A percentile compares a stretch with the other conserved stretches of the same genome.
Evolutionary conservation across 1,284 basidiomycete genomes (phyloP).

Genomic region (Puccinia horiana): DNA sequence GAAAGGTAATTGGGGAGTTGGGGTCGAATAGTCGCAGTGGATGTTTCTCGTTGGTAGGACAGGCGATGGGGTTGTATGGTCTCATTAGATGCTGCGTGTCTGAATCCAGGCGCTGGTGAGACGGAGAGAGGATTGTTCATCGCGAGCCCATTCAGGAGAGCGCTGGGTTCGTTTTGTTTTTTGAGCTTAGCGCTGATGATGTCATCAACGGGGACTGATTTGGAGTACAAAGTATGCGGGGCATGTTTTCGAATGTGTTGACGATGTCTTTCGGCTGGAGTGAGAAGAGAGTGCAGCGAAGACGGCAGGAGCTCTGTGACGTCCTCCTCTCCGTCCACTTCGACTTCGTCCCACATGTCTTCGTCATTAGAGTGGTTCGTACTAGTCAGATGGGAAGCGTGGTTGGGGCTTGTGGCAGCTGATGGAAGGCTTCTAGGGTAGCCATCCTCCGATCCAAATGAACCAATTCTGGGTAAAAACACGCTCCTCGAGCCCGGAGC

Average conservation of each 20-base stretch:
- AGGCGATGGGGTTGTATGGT: constrained; percentile 7
- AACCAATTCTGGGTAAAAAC: constrained; percentile 63
- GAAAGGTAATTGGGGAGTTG: constrained; percentile 17
- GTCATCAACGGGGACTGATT: constrained; percentile 41
- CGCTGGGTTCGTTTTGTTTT: constrained; percentile 25
- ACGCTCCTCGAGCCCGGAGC: constrained; percentile 68
- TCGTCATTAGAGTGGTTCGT: neutral
- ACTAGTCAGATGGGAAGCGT: neutral
- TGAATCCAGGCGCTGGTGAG: constrained; percentile 35
- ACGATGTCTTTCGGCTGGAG: constrained; percentile 75
- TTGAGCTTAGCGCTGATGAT: constrained; percentile 20
- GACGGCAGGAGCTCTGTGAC: constrained; percentile 77
- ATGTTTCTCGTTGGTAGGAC: constrained; percentile 20
- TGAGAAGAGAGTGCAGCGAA: constrained; percentile 80
- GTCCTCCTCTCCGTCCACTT: constrained; percentile 61
- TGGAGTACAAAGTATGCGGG: constrained; percentile 33
- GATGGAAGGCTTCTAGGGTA: constrained; percentile 51
- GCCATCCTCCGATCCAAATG: constrained; percentile 53
- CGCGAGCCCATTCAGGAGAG: constrained; percentile 1
- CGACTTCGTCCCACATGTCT: constrained; percentile 41
- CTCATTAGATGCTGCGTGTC: constrained; percentile 15
- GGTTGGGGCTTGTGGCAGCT: constrained; percentile 49
- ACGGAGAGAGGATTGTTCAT: constrained; percentile 21
- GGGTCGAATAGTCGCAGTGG: constrained; percentile 13
- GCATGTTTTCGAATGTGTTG: constrained; percentile 49